Evolutionary conservation across 2,329 filamentous ascomycete species (phyloP), one percentile per base, ranked within the genome.

Genomic region (Leptographium radiaticola): DNA sequence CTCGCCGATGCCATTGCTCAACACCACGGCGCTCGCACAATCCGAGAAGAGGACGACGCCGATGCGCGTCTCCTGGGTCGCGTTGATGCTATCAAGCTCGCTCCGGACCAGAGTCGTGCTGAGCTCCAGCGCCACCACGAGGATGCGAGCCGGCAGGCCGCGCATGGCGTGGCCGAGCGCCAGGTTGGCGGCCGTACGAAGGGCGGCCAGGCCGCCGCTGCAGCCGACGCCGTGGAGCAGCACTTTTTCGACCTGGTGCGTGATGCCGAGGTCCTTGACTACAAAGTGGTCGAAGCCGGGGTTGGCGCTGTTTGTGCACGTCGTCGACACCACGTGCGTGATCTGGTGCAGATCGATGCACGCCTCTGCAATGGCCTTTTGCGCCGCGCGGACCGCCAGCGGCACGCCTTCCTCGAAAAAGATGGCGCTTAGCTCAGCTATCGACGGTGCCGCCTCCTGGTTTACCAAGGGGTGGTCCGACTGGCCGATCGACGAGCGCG

Each of bases 241-340:
- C 7, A 83, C 77, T 61, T 81, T 84, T 60, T 86, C 80, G 2
- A 82, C 74, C n/a, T 68, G 68, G 38, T 74, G 69, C n/a, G 70
- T 69, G 34, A 85, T 70, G 0, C 79, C 79, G 2, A 86, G 67
- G 6, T 71, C 68, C 61, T 78, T 80, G 52, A 75, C 75, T 30
- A 86, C 78, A 57, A 72, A 83, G 63, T 84, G 79, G 59, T 86
- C 83, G 62, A 80, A 86, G 1, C 82, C 82, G 0, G 82, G 82
- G 62, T 85, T 86, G 16, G 81, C 80, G 58, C 80, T 83, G 63
- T 86, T 79, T 10, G 82, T 86, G 63, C 83, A 86, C 6, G 81
- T 85, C 0, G 81, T 83, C 30, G 80, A 77, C 10, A 86, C 80
- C 43, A 84, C 71, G 60, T 86, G 83, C 4, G 81, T 86, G 57